A percentile compares a stretch with the other conserved stretches of the same genome.
phyloP scores from a whole-genome alignment of 225 moss, liverwort and hornwort genomes.

The Marchantia polymorpha region DNA sequence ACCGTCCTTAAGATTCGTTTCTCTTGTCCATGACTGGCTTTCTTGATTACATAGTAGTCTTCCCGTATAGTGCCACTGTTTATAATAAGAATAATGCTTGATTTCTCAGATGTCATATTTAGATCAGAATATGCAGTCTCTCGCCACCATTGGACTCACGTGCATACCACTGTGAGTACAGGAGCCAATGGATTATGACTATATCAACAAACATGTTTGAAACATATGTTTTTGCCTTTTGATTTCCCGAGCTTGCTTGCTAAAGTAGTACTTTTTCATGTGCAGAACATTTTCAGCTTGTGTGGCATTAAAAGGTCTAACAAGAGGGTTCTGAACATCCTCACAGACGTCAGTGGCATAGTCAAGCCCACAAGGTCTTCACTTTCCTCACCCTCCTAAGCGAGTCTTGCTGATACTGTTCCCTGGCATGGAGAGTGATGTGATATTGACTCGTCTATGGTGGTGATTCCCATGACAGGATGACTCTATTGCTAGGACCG shows the following conservation, averaged over 20 bases:
- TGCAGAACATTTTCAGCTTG: conserved; percentile 36
- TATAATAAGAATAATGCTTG: background rate
- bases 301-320: conserved; percentile 36
- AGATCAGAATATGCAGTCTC: background rate
- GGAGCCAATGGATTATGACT: background rate
- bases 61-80: background rate
- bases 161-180: background rate
- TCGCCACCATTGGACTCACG: background rate
- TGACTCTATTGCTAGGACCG: conserved; percentile 46
- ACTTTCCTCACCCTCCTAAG: background rate
- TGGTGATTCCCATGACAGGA: conserved; percentile 23
- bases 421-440: background rate
- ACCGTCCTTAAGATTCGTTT: background rate
- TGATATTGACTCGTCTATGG: background rate
- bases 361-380: conserved; percentile 41
- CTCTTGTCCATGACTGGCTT: background rate
- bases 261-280: background rate
- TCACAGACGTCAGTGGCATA: conserved; percentile 38
- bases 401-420: background rate
- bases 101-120: background rate
- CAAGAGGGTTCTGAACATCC: conserved; percentile 36
- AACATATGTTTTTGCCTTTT: background rate
- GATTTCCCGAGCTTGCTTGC: background rate
- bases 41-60: background rate
- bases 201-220: background rate